phyloP scores from a whole-genome alignment of 1,284 basidiomycete species.

The Fomitopsis pinicola region DNA sequence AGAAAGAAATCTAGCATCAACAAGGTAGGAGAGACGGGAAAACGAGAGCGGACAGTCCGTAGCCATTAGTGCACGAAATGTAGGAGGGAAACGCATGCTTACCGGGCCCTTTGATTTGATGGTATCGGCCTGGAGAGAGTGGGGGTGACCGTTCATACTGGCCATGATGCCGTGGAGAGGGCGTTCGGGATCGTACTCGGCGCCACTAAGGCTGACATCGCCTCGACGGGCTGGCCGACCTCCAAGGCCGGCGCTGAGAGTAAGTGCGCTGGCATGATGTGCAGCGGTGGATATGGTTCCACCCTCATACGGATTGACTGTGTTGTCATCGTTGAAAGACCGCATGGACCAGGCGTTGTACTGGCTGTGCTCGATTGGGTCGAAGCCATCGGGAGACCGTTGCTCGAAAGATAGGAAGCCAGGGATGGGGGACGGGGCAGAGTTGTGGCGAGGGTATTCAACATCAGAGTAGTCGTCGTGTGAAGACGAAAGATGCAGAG shows the following conservation, averaged over 20 bases:
- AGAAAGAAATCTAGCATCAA: background rate
- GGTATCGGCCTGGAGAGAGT: conserved; percentile 47
- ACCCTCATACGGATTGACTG: conserved; percentile 56
- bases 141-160: conserved; percentile 45
- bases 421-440: conserved; percentile 46
- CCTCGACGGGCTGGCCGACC: conserved; percentile 39
- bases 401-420: conserved; percentile 59
- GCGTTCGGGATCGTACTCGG: conserved; percentile 85
- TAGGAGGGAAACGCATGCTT: background rate
- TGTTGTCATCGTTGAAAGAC: conserved; percentile 44
- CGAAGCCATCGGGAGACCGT: conserved; percentile 51
- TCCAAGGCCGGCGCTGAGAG: conserved; percentile 79
- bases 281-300: conserved; percentile 77
- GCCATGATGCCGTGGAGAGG: conserved; percentile 72
- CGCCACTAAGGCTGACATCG: conserved; percentile 62
- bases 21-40: background rate
- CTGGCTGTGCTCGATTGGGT: conserved; percentile 47
- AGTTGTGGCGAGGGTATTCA: conserved; percentile 66
- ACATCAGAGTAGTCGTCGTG: conserved; percentile 43
- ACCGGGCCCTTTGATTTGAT: conserved; percentile 44
- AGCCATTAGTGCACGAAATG: background rate
- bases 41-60: background rate
- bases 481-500: conserved; percentile 54
- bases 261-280: conserved; percentile 84
- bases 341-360: conserved; percentile 63